These are phyloP conservation scores for Takakia lepidozioides DNA, from an alignment of 225 moss, liverwort and hornwort genomes.

Conservation along the genomic window DNA sequence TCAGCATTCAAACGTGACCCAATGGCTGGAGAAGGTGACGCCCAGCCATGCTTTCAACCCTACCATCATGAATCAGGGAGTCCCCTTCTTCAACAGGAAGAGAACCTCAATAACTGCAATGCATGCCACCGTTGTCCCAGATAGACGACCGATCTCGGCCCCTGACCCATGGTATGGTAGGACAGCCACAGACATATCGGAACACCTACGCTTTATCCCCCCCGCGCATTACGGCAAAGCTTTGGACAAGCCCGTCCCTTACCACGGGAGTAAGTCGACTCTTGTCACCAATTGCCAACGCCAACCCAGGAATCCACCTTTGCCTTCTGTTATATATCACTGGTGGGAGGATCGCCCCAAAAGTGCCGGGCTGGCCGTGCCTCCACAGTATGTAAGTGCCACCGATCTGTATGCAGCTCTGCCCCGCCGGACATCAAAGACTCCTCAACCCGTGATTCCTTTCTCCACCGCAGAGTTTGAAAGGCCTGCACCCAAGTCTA, in stretches of 20 bases:
- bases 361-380: conserved; percentile 3
- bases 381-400: conserved; percentile 4
- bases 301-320: too few relatives aligned
- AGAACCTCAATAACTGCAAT: not conserved
- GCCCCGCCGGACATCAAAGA: conserved; percentile 1
- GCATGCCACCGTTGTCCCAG: not conserved
- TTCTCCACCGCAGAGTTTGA: too few relatives aligned
- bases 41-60: not conserved
- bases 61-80: not conserved
- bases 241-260: too few relatives aligned
- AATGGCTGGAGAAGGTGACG: not conserved
- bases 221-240: too few relatives aligned
- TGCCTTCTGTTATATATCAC: conserved; percentile 1
- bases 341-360: conserved; percentile 5
- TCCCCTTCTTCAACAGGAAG: not conserved
- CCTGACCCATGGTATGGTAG: conserved; percentile 3
- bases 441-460: too few relatives aligned
- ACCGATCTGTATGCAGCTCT: conserved; percentile 1
- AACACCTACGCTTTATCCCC: not conserved
- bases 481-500: too few relatives aligned
- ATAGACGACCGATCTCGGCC: not conserved
- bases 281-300: too few relatives aligned
- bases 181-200: conserved; percentile 1
- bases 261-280: too few relatives aligned
- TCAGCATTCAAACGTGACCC: conserved; percentile 1